These are phyloP conservation scores for Dactylellina cionopaga DNA, from an alignment of 2,329 filamentous ascomycete genomes.

Conservation along the genomic window DNA sequence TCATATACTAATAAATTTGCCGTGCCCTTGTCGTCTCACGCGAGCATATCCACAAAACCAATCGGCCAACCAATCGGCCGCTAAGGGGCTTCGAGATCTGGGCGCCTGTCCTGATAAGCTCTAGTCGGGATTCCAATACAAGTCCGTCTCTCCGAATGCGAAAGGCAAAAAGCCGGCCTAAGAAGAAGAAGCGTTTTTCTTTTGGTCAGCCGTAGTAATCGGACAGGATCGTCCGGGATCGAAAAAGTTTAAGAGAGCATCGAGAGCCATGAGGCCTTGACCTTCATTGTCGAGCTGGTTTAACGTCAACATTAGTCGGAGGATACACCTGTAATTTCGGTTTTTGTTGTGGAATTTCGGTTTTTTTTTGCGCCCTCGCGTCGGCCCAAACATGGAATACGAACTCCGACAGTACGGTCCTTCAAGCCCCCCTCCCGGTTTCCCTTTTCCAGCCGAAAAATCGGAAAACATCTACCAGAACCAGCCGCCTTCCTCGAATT, in stretches of 20 bases:
- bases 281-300: too few relatives aligned
- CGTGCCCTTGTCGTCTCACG: neutral
- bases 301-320: too few relatives aligned
- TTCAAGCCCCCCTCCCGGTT: neutral
- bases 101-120: neutral
- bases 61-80: neutral
- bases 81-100: neutral
- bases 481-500: neutral
- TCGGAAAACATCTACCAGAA: slow-evolving; percentile 19
- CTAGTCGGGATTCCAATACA: neutral
- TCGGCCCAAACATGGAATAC: slow-evolving; percentile 30
- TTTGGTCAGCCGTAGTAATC: too few relatives aligned
- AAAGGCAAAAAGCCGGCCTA: too few relatives aligned
- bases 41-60: neutral
- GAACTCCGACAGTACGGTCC: slow-evolving; percentile 20
- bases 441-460: slow-evolving; percentile 11
- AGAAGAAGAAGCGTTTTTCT: too few relatives aligned
- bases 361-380: too few relatives aligned
- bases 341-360: too few relatives aligned
- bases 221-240: too few relatives aligned
- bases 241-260: too few relatives aligned
- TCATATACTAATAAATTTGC: neutral
- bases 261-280: too few relatives aligned
- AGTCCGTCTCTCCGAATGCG: too few relatives aligned
- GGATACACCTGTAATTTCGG: too few relatives aligned